These are phyloP conservation scores for Athelia psychrophila DNA, from an alignment of 1,284 basidiomycete genomes.

Conservation along the genomic window DNA sequence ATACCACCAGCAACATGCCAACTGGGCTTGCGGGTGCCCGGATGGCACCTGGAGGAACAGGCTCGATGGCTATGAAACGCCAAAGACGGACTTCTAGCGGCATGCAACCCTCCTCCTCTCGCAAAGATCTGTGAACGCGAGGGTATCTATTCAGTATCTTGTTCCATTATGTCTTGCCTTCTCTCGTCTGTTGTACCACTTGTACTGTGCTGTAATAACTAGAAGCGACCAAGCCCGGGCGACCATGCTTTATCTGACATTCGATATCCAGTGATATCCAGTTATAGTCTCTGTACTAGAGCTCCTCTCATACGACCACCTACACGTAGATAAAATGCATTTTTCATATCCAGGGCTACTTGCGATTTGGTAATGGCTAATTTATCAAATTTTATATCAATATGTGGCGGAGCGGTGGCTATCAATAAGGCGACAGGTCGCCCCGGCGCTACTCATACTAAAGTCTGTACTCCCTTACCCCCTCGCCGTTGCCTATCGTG, in stretches of 20 bases:
- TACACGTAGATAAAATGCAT: no score
- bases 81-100: slow-evolving; percentile 73
- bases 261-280: neutral
- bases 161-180: neutral
- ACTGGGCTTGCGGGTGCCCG: slow-evolving; percentile 40
- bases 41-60: slow-evolving; percentile 30
- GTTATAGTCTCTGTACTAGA: no score
- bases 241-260: neutral
- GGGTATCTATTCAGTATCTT: neutral
- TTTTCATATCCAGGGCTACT: no score
- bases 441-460: slow-evolving; percentile 30
- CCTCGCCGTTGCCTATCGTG: slow-evolving; percentile 29
- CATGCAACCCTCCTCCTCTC: slow-evolving; percentile 33
- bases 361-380: no score
- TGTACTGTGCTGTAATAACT: neutral
- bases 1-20: slow-evolving; percentile 54
- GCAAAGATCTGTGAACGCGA: slow-evolving; percentile 14
- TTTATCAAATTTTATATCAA: no score
- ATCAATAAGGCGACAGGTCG: neutral
- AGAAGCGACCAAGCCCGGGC: neutral
- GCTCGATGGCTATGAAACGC: slow-evolving; percentile 64
- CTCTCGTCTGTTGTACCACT: neutral
- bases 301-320: no score
- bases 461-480: slow-evolving; percentile 24
- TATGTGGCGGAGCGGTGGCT: no score